Base-by-base conservation (phyloP, 352 stramenopile genomes). In the Globisporangium takayamanum region DNA sequence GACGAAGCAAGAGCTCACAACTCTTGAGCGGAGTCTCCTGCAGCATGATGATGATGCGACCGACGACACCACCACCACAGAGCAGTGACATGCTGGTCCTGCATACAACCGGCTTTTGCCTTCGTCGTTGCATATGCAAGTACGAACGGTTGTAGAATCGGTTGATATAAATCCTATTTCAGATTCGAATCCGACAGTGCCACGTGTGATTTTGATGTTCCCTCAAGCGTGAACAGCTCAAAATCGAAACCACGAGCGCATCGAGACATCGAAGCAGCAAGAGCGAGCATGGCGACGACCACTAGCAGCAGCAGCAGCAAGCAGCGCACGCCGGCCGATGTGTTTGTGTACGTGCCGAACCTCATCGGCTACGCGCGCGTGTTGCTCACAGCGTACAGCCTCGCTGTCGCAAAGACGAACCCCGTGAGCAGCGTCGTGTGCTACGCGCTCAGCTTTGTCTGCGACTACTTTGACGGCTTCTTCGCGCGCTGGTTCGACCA, bases 401-500 rank as follows among this genome's bases (percentile, higher is more conserved):
- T 98, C 36, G 73, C 71, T 49, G 79, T 98, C 54, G 84, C 88
- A 49, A 69, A 86, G 53, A 51, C 60, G 44, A 22, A 54, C 57
- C 95, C 88, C 67, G 82, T 87, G 66, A 74, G 74, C 16, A 89
- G 83, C 63, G 68, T 96, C 14, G 18, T 84, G 39, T 95, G 87
- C 73, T 99, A 99, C 72, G 69, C 96, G 41, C 67, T 96, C 51
- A 98, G 92, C 69, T 99, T 99, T 75, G 87, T 89, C 8, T 98
- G 95, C 66, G 97, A 99, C 79, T 92, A 98, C 62, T 98, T 99
- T 62, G 97, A 99, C 76, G 97, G 97, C 59, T 94, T 97, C 68
- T 97, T 98, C 53, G 97, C 97, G 50, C 83, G 96, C 57, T 94
- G 91, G 70, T 97, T 98, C 66, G 75, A 98, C 67, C 97, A 99